Evolutionary conservation across 148 eudicot genomes (phyloP), one percentile per base, ranked within the genome.

Genomic region (Rhododendron mucronatum): DNA sequence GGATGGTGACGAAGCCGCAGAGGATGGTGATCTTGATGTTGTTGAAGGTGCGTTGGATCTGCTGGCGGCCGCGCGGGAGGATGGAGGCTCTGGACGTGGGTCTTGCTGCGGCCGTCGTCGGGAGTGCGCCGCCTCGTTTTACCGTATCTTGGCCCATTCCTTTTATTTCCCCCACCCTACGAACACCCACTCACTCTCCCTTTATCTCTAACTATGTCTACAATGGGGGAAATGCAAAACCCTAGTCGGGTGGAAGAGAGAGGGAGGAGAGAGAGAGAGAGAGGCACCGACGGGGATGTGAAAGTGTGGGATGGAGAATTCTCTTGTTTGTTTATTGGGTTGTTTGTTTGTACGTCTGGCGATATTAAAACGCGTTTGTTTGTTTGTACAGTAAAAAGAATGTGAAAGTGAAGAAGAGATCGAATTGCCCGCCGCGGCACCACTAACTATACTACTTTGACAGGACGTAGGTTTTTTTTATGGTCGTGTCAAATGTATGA

Each of bases 1-100:
- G 94, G 55, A 96, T 96, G 2, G 99, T 96, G 75, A 96, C 91
- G 76, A 96, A 87, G 59, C 98, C 97, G 86, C 99, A 95, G 48
- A 96, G 89, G 71, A 96, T 65, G 0, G 99, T 95, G 91, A 96
- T 93, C 88, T 96, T 96, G 65, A 95, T 80, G 88, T 94, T 96
- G 91, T 92, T 93, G 88, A 93, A 86, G 1, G 99, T 91, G 69
- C 94, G 93, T 20, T 89, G 90, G 81, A 94, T 85, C 88, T 89
- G 93, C 87, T 89, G 93, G 57, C 93, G 91, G 41, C 90, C 84
- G 50, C 90, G 90, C 2, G 92, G 91, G 50, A 89, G 76, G 39
- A 33, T 15, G 16, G 76, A 33, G 41, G 16, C 30, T 13, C 28
- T 69, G 39, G 74, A 3, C 39, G 45, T 88, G 84, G 86, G 80